Percentiles rank a stretch among this genome's conserved stretches.
These are phyloP conservation scores for Starmerella gropengiesseri DNA, from an alignment of 805 yeast genomes.

Conservation along the genomic window DNA sequence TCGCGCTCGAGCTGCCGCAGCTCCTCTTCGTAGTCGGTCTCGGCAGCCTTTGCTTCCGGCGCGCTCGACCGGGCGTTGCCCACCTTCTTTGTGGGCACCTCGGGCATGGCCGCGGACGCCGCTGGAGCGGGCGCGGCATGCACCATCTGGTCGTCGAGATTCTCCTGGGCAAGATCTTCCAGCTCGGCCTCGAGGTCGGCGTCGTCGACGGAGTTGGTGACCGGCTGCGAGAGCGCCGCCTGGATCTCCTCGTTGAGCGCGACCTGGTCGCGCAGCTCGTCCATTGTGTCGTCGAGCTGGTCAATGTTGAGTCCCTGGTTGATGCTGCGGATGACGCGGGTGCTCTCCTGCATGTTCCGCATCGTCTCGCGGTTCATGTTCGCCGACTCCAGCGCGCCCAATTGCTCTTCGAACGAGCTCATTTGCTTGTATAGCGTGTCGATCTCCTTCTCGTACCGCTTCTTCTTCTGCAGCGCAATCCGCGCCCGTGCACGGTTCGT, in stretches of 20 bases:
- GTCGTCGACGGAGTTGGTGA: constrained; percentile 65
- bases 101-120: constrained; percentile 31
- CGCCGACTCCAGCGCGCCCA: constrained; percentile 85
- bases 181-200: constrained; percentile 93
- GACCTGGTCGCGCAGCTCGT: constrained; percentile 92
- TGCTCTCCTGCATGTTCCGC: constrained; percentile 98
- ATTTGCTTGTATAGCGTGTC: constrained; percentile 76
- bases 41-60: constrained; percentile 19
- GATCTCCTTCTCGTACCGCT: constrained; percentile 65
- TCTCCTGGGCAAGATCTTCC: constrained; percentile 77
- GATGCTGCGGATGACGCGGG: constrained; percentile 89
- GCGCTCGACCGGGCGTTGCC: constrained; percentile 3
- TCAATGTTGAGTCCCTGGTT: constrained; percentile 93
- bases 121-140: constrained; percentile 35
- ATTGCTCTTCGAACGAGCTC: constrained; percentile 79
- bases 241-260: constrained; percentile 90
- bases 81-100: constrained; percentile 22
- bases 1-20: constrained; percentile 35
- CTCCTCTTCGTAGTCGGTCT: constrained; percentile 37
- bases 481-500: constrained; percentile 68
- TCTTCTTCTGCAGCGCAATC: constrained; percentile 80
- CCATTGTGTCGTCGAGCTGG: constrained; percentile 96
- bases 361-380: constrained; percentile 94
- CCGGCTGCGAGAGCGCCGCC: constrained; percentile 90
- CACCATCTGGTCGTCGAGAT: constrained; percentile 47